Evolutionary conservation across 495 filamentous ascomycete species (phyloP).

Genomic region (Neurospora sp.): DNA sequence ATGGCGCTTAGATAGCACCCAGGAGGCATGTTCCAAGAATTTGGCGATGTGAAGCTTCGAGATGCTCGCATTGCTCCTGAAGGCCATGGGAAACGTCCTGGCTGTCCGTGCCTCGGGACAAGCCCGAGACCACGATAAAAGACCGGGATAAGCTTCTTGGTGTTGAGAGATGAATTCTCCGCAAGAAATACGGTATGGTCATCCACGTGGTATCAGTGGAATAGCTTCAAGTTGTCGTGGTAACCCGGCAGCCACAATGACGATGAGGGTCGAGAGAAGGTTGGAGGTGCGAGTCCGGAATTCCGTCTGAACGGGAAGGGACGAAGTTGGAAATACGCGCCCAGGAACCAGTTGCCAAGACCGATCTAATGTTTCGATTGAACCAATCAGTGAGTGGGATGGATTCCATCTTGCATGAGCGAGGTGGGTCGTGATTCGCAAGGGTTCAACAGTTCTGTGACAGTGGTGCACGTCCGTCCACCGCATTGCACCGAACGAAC

Average conservation of each 20-base stretch:
- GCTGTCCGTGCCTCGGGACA: background rate
- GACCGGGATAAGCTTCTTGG: background rate
- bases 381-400: slow-evolving; percentile 28
- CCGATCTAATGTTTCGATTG: slow-evolving; percentile 14
- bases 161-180: background rate
- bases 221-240: background rate
- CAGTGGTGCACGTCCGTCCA: slow-evolving; percentile 3
- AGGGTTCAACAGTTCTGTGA: slow-evolving; percentile 27
- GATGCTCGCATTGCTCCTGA: background rate
- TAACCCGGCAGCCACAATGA: background rate
- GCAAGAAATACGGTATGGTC: background rate
- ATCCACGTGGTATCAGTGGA: background rate
- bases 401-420: slow-evolving; percentile 36
- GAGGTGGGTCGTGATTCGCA: slow-evolving; percentile 27
- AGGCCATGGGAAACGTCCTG: background rate
- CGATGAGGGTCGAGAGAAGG: background rate
- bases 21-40: background rate
- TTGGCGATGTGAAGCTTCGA: background rate
- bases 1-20: background rate
- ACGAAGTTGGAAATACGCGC: slow-evolving; percentile 30
- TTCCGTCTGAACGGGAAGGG: background rate
- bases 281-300: background rate
- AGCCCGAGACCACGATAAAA: background rate
- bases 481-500: slow-evolving; percentile 20
- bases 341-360: slow-evolving; percentile 33